Evolutionary conservation across 78 protist genomes (phyloP).

Genomic region (Dictyostelium purpureum): DNA sequence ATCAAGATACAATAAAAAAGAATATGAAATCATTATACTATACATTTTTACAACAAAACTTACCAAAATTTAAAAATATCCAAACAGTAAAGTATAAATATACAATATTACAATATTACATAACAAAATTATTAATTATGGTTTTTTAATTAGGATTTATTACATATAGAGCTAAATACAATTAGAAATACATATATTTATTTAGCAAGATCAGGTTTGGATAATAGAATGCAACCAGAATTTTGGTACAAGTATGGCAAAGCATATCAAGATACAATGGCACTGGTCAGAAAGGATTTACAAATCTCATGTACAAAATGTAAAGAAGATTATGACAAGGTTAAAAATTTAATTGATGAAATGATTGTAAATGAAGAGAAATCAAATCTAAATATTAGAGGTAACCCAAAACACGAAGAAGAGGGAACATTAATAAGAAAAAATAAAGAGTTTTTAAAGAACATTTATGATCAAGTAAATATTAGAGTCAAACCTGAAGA

Average conservation of each 20-base stretch:
- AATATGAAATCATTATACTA: constrained; percentile 54
- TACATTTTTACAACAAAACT: constrained; percentile 44
- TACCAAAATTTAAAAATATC: constrained; percentile 71
- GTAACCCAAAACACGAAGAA: constrained; percentile 31
- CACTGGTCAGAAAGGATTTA: constrained; percentile 13
- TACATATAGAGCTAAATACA: constrained; percentile 64
- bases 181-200: constrained; percentile 37
- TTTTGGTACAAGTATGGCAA: constrained; percentile 45
- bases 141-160: constrained; percentile 13
- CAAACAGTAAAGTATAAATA: constrained; percentile 15
- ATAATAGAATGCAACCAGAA: constrained; percentile 45
- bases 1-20: not conserved
- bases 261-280: constrained; percentile 10
- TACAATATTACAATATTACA: too few species aligned
- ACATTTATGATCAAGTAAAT: constrained; percentile 25
- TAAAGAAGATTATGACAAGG: constrained; percentile 57
- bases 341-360: constrained; percentile 24
- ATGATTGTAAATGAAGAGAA: not conserved
- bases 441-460: constrained; percentile 7
- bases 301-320: constrained; percentile 35
- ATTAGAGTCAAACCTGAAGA: constrained; percentile 58
- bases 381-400: constrained; percentile 10
- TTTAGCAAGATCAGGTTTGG: constrained; percentile 25
- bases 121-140: too few species aligned
- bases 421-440: constrained; percentile 39